Evolutionary conservation across 228 moss, liverwort and hornwort species (phyloP).

Genomic region (Sphagnum magellanicum): DNA sequence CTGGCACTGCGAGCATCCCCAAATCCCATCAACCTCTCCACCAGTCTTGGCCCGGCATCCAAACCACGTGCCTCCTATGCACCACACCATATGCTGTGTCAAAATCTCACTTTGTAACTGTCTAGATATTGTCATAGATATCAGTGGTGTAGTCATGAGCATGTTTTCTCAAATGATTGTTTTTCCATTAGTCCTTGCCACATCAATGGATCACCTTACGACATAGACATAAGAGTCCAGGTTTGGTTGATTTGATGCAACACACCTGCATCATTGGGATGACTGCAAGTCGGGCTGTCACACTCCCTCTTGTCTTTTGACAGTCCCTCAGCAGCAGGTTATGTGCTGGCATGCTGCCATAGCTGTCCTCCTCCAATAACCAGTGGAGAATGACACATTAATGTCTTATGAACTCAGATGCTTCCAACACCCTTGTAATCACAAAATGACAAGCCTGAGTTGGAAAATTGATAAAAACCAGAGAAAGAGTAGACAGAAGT

Average conservation of each 20-base stretch:
- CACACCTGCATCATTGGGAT: constrained; percentile 94
- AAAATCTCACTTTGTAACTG: background rate
- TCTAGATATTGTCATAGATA: background rate
- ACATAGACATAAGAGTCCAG: no score
- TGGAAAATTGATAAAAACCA: no score
- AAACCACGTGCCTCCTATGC: constrained; percentile 83
- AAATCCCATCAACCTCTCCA: constrained; percentile 69
- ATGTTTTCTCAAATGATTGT: background rate
- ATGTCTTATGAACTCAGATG: background rate
- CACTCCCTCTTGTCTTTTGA: constrained; percentile 57
- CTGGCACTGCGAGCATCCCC: constrained; percentile 76
- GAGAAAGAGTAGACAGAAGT: no score
- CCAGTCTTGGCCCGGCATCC: constrained; percentile 92
- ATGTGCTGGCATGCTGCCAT: constrained; percentile 96
- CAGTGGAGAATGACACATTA: background rate
- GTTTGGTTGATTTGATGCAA: background rate
- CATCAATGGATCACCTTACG: background rate
- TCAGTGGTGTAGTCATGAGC: background rate
- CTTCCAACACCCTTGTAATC: no score
- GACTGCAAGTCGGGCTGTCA: constrained; percentile 79
- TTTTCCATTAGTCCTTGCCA: background rate
- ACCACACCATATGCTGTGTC: background rate
- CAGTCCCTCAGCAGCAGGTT: constrained; percentile 84
- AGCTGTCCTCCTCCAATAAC: constrained; percentile 31
- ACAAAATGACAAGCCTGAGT: no score